Base-by-base conservation (phyloP, 345 rosid species). In the Anacardium occidentale region DNA sequence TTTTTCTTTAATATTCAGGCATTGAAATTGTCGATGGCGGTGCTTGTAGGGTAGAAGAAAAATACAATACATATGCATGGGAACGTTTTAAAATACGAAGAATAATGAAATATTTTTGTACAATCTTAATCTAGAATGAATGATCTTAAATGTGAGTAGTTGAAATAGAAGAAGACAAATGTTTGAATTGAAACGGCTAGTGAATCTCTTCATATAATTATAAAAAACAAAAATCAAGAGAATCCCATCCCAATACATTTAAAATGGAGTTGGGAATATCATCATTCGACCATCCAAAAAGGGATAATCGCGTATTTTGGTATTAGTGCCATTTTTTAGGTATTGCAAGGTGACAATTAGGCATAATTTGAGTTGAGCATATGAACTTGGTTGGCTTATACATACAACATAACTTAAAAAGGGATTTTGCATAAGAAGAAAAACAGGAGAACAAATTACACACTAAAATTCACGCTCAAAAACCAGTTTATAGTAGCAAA, bases 351-450 rank as follows among this genome's bases (percentile, higher is more conserved):
- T n/a, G 37, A 29, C 32, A 29, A 3, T 29, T 1, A 29, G 3
- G 32, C 3, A 1, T 3, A 29, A 29, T 29, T 29, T 29, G 32
- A 29, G 1, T 29, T 29, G 76, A 54, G 57, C 20, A 72, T 50
- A 78, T 78, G 80, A 83, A 76, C 83, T 74, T 74, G 10, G 13
- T 25, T 55, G 76, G 83, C 69, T 81, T 72, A 78, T 56, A 81
- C 75, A 76, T 56, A 78, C 54, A 76, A 62, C 60, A 74, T 34
- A 61, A 13, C 20, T 37, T 25, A 37, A n/a, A 74, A 5, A 6
- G 42, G 9, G 3, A 37, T 7, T 6, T 6, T 37, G 8, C 34
- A 54, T 64, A 15, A 25, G 9, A n/a, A n/a, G 4, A 10, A 9
- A 32, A 24, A 32, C 48, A 45, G 40, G 10, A 67, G 3, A 29